Evolutionary conservation across 805 yeast species (phyloP).

Genomic region (Candida ulmi): DNA sequence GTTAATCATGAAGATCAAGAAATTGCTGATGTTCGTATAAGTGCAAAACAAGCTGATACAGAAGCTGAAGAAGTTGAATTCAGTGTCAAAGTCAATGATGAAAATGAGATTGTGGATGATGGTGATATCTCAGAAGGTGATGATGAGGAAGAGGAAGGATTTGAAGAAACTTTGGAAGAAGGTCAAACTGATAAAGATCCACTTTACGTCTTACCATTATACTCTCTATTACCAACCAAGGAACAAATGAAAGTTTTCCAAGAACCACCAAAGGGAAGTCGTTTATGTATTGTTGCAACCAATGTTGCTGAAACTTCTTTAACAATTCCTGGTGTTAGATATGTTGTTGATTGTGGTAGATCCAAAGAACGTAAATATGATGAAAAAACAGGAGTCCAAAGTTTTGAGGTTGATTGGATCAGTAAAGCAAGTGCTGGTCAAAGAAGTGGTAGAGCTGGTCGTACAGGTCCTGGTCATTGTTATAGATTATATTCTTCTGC

Average conservation of each 20-base stretch:
- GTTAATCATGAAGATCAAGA: slow-evolving; percentile 27
- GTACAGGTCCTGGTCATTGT: slow-evolving; percentile 98
- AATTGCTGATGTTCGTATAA: slow-evolving; percentile 40
- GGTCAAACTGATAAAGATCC: slow-evolving; percentile 74
- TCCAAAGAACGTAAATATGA: slow-evolving; percentile 83
- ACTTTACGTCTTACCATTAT: slow-evolving; percentile 83
- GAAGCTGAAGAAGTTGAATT: slow-evolving; percentile 90
- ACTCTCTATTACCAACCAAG: slow-evolving; percentile 87
- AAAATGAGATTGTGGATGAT: slow-evolving; percentile 28
- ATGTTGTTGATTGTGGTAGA: slow-evolving; percentile 94
- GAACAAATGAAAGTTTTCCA: slow-evolving; percentile 93
- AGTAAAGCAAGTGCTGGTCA: slow-evolving; percentile 95
- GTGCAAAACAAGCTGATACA: slow-evolving; percentile 55
- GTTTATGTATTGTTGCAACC: slow-evolving; percentile 92
- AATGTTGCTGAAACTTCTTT: slow-evolving; percentile 97
- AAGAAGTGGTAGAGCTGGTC: slow-evolving; percentile 95
- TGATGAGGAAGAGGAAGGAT: slow-evolving; percentile 46
- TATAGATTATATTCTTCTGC: slow-evolving; percentile 92
- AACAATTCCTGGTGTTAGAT: slow-evolving; percentile 92
- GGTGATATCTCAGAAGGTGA: slow-evolving; percentile 31
- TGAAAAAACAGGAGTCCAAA: slow-evolving; percentile 84
- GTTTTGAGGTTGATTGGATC: slow-evolving; percentile 86
- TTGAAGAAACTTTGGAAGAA: slow-evolving; percentile 64
- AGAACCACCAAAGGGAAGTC: slow-evolving; percentile 75
- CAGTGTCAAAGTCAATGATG: slow-evolving; percentile 38